Conservation (phyloP, 1,139 yeast genomes). For the Yamadazyma trypodendri region DNA sequence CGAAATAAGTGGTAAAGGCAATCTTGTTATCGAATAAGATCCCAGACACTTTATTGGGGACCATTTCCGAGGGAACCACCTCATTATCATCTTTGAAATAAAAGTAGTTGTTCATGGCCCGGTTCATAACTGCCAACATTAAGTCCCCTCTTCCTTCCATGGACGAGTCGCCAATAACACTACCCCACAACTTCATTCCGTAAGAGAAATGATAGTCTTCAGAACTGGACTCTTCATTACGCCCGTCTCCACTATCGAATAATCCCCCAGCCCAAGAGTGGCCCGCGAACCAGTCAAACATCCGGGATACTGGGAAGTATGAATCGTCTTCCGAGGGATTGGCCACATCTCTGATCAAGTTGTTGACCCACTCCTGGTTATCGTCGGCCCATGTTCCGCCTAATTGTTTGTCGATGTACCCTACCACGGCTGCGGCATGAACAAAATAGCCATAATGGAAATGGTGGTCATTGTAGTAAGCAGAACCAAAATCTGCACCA, state of each 20-base stretch:
- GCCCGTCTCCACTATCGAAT: conserved; percentile 69
- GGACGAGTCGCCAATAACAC: conserved; percentile 62
- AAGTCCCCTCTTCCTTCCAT: conserved; percentile 79
- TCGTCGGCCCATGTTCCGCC: conserved; percentile 69
- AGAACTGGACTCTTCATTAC: conserved; percentile 76
- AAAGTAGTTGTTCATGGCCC: conserved; percentile 65
- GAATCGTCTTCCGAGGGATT: conserved; percentile 62
- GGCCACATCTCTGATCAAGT: conserved; percentile 71
- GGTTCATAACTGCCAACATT: conserved; percentile 64
- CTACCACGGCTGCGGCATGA: conserved; percentile 77
- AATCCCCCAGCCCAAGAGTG: conserved; percentile 87
- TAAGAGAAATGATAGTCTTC: conserved; percentile 81
- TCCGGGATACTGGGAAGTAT: conserved; percentile 73
- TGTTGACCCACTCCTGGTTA: conserved; percentile 42
- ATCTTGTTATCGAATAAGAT: conserved; percentile 82
- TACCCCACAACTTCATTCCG: conserved; percentile 83
- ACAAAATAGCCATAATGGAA: conserved; percentile 79
- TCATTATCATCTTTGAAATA: conserved; percentile 55
- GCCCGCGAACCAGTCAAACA: conserved; percentile 79
- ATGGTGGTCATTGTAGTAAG: conserved; percentile 77
- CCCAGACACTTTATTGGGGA: conserved; percentile 71
- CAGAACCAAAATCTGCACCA: conserved; percentile 52
- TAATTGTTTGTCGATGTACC: conserved; percentile 54
- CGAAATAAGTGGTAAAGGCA: conserved; percentile 72
- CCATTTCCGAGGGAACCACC: conserved; percentile 55